These are phyloP conservation scores for Fraxinus quadrangulata DNA, from an alignment of 257 asterid species.

Conservation along the genomic window DNA sequence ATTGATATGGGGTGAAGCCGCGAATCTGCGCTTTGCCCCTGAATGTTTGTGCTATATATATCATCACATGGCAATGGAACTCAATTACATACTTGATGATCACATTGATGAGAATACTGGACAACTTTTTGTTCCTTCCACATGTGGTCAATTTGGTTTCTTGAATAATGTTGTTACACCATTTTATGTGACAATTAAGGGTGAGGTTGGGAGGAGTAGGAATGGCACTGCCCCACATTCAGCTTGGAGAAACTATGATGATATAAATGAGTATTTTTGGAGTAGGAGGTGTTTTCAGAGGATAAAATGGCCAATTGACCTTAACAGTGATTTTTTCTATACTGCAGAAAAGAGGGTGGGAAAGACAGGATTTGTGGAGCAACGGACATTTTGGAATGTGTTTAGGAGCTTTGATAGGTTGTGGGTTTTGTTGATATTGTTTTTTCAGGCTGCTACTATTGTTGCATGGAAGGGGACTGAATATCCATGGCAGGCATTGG, in stretches of 20 bases:
- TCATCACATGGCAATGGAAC: constrained; percentile 88
- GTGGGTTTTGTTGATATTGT: constrained; percentile 85
- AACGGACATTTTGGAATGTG: constrained; percentile 89
- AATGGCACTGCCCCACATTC: constrained; percentile 94
- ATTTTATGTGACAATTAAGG: constrained; percentile 54
- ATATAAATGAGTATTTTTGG: constrained; percentile 92
- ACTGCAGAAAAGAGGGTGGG: constrained; percentile 63
- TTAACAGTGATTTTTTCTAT: constrained; percentile 54
- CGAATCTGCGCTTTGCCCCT: constrained; percentile 74
- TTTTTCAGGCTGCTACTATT: constrained; percentile 83
- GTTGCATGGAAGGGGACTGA: constrained; percentile 78
- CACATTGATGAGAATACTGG: constrained; percentile 72
- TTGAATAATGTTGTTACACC: constrained; percentile 65
- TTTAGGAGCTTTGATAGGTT: constrained; percentile 90
- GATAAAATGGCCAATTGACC: constrained; percentile 81
- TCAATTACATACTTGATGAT: constrained; percentile 76
- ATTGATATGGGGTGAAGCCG: constrained; percentile 91
- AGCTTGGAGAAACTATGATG: constrained; percentile 98
- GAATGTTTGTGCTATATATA: constrained; percentile 88
- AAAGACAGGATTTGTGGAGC: constrained; percentile 96
- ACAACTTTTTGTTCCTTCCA: constrained; percentile 61
- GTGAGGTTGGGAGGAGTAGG: constrained; percentile 87
- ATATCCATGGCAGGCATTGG: constrained; percentile 82
- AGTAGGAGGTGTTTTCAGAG: constrained; percentile 77
- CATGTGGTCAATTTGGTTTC: constrained; percentile 69